Evolutionary conservation across 176 grass and related monocot genomes (phyloP).

Genomic region (Bromus sterilis): DNA sequence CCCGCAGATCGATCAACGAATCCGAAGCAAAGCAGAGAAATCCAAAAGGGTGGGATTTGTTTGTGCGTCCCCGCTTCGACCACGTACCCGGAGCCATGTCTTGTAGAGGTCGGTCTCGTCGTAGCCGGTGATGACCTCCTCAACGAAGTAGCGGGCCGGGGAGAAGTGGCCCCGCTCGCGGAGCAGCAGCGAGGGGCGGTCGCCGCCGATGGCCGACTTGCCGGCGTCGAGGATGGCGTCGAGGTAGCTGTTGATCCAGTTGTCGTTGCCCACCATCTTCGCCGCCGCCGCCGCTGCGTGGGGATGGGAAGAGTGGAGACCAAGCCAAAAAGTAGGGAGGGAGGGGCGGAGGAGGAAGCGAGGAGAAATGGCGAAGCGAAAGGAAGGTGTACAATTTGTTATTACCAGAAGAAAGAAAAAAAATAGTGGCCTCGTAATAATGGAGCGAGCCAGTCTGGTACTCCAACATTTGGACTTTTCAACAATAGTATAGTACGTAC

Average conservation of each 20-base stretch:
- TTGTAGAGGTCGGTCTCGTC: constrained; percentile 85
- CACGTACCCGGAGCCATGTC: constrained; percentile 70
- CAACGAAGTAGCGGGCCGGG: constrained; percentile 77
- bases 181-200: constrained; percentile 63
- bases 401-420: background rate
- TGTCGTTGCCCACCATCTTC: constrained; percentile 65
- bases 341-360: background rate
- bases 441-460: constrained; percentile 11
- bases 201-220: constrained; percentile 40
- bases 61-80: background rate
- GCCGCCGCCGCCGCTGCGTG: background rate
- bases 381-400: constrained; percentile 2
- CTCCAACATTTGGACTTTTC: background rate
- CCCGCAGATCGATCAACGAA: constrained; percentile 25
- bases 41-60: background rate
- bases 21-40: background rate
- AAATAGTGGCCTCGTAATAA: background rate
- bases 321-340: background rate
- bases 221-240: constrained; percentile 71
- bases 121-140: constrained; percentile 82
- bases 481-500: background rate
- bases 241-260: constrained; percentile 78
- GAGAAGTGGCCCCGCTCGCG: constrained; percentile 72
- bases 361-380: constrained; percentile 22
- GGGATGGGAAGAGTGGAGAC: background rate